Evolutionary conservation across 1,284 basidiomycete genomes (phyloP), one percentile per base, ranked within the genome.

Genomic region (Pseudozyma hubeiensis): DNA sequence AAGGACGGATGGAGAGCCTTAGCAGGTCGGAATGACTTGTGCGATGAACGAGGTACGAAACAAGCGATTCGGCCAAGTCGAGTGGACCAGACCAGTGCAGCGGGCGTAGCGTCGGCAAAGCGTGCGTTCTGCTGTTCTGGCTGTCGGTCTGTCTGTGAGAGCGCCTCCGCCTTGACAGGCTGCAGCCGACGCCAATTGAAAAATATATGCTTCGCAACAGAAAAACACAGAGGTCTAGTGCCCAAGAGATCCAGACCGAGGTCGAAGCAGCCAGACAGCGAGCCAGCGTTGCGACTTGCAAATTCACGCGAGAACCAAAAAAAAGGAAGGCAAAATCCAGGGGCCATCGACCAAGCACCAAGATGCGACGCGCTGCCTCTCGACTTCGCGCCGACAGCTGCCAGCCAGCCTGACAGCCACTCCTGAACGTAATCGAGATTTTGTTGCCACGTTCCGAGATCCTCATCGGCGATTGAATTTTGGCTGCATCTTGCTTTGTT

Each of bases 71-170:
- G 24, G 24, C 24, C 24, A 24, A 24, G 24, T 24, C 19, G 43
- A 14, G 43, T 19, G 19, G 43, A 44, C 7, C 24, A 24, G 24
- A 24, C 24, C 24, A 24, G 24, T 24, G 24, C 43, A 24, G 43
- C 43, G 43, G 43, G 43, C 43, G 19, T 44, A 5, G 43, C 24
- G 17, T 44, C 43, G 43, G 43, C 43, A 44, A 44, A 24, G 43
- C 43, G 43, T 44, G 43, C 24, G 43, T 24, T 24, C 17, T 19
- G 43, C 8, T 7, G 8, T 7, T 44, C 7, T 8, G 11, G 7
- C n/a, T 41, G 11, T 41, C 14, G 4, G 24, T 41, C 40, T 13
- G 40, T 10, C 17, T 44, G 43, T 44, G 43, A 44, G 17, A 44
- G 43, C 43, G 43, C 24, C 24, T 24, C 24, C 24, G 24, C 24